Conservation (phyloP, 176 grass and related monocot species). For the Rhynchospora tenuis region DNA sequence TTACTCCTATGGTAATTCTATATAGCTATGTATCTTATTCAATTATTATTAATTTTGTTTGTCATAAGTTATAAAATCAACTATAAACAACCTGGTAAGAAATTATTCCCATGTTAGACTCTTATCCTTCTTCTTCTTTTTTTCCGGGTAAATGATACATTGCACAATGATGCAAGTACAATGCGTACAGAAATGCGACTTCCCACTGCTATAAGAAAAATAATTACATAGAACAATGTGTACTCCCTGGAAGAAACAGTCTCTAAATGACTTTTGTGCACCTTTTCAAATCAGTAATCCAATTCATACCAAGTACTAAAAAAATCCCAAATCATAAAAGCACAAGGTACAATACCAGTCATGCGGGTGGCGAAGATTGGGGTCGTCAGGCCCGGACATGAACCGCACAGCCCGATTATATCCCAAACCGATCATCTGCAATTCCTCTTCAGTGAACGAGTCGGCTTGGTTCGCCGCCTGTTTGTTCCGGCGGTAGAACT, state of each 20-base stretch:
- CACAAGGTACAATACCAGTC: conserved; percentile 40
- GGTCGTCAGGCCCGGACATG: conserved; percentile 83
- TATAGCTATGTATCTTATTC: not conserved
- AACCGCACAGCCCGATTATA: conserved; percentile 90
- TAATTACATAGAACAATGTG: not conserved
- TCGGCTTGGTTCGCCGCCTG: conserved; percentile 46
- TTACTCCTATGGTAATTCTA: not conserved
- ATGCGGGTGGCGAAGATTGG: conserved; percentile 65
- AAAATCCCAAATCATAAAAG: not conserved
- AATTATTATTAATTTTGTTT: not conserved
- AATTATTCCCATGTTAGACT: not conserved
- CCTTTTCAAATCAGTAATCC: not conserved
- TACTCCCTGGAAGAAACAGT: not conserved
- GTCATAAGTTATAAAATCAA: not conserved
- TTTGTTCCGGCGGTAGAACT: conserved; percentile 79
- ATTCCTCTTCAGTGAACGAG: conserved; percentile 70
- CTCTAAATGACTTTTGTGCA: not conserved
- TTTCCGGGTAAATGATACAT: not conserved
- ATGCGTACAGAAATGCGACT: not conserved
- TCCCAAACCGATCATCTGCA: conserved; percentile 81
- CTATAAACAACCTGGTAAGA: not conserved
- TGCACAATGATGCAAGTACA: not conserved
- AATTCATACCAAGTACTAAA: not conserved
- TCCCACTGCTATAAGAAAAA: not conserved
- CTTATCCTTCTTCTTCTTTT: not conserved